Evolutionary conservation across 2,329 filamentous ascomycete genomes (phyloP), one percentile per base, ranked within the genome.

Genomic region (Endoconidiophora laricicola): DNA sequence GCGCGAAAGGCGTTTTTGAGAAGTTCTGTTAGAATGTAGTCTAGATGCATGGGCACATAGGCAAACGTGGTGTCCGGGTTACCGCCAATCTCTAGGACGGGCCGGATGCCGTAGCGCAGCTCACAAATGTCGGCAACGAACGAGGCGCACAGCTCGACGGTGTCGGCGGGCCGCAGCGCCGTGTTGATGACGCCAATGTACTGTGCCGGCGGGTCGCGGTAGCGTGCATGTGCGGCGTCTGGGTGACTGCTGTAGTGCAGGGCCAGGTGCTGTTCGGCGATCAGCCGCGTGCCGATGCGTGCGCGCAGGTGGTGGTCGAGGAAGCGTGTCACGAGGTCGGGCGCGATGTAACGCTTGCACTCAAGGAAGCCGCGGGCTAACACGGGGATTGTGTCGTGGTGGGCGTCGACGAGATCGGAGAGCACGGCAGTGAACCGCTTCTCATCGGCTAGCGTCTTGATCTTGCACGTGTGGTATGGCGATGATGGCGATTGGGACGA

Each of bases 111-210:
- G 60, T 98, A 98, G 55, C 91, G 90, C 36, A 95, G 74, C 69
- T 96, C 91, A 67, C 90, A 96, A 54, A 96, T 94, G 60, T 96
- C 91, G 38, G 85, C 86, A 0, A 98, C 91, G 54, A 91, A 93
- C 53, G 81, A 80, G 48, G 88, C 88, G 65, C 90, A 96, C 5
- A 78, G 76, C 57, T 88, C 80, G 41, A 96, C 78, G 40, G 90
- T 85, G 43, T 77, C 74, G 0, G 86, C 84, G 0, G 91, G 91
- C 36, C 80, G 80, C 7, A 98, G 71, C 2, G 80, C 81, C 0
- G 91, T 95, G 65, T 98, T 90, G 55, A 98, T 96, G 20, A 95
- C 87, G 48, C 91, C 91, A 55, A 95, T 93, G 62, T 90, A 95
- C 48, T 79, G 82, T 0, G 69, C 71, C 45, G 72, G 63, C 41